Evolutionary conservation across 129 eudicot species (phyloP), one percentile per base, ranked within the genome.

Genomic region (Flaveria sonorensis): DNA sequence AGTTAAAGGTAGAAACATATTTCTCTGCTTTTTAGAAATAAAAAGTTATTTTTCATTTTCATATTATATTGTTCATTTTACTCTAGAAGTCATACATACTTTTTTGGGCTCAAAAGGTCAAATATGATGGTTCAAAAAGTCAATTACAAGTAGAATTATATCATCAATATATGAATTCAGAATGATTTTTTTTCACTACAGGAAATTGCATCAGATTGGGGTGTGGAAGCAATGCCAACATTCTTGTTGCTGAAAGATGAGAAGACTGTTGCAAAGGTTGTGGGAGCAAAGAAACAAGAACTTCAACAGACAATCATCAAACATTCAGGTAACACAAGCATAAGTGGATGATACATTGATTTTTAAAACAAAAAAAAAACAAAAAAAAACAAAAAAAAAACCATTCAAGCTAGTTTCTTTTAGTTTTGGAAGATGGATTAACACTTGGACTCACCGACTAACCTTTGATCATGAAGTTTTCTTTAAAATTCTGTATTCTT

Each of bases 191-290:
- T 47, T 76, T 72, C 82, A 90, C 26, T 90, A 30, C 36, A 30
- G 36, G 36, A 30, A 30, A 4, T 30, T 24, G 26, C 26, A 24
- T 24, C 26, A 24, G 26, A 24, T 24, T 30, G 93, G 93, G 89
- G 83, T n/a, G 85, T 88, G 69, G 93, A 91, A 85, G 93, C 97
- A 68, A 86, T 91, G 97, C 93, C 93, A 21, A 91, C 93, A 20
- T 91, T 91, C 82, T 79, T 88, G 71, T 86, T 86, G 69, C 78
- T 88, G 28, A 84, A 79, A 73, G 88, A 83, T 46, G 89, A 92
- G 53, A 86, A 81, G 72, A 76, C 78, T 3, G 64, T 90, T 47
- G 87, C 83, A 43, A 81, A 73, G 63, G 83, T 91, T 47, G 89
- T 86, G n/a, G 93, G 97, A 2, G 93, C 93, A 10, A 88, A 84